Conservation (phyloP, 73 alveolate species). For the Paramecium biaurelia region DNA sequence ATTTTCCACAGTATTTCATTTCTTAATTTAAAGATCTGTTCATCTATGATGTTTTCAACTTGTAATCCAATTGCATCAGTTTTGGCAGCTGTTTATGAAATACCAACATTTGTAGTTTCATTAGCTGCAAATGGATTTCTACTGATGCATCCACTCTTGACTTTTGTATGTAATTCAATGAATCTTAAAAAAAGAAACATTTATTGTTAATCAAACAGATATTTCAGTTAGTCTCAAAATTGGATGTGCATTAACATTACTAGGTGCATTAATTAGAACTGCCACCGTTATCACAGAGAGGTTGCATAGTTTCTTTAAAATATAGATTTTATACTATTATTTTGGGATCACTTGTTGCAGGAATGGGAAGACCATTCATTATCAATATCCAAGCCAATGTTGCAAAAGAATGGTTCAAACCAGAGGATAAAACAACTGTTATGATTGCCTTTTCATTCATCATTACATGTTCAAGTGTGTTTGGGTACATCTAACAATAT, state of each 20-base stretch:
- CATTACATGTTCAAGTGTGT: constrained; percentile 30
- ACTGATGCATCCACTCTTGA: constrained; percentile 15
- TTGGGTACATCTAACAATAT: not conserved
- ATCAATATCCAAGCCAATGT: constrained; percentile 49
- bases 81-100: not conserved
- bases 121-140: constrained; percentile 48
- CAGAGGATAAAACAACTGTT: constrained; percentile 38
- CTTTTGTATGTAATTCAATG: not conserved
- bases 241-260: constrained; percentile 28
- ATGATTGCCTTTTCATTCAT: constrained; percentile 36
- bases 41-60: constrained; percentile 48
- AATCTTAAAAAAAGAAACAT: not conserved
- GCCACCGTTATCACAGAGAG: not conserved
- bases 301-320: not conserved
- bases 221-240: constrained; percentile 22
- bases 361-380: constrained; percentile 40
- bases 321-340: constrained; percentile 23
- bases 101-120: constrained; percentile 8
- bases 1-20: constrained; percentile 1
- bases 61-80: constrained; percentile 40
- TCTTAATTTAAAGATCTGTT: not conserved
- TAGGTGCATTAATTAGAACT: not conserved
- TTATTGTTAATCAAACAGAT: constrained; percentile 1
- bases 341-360: constrained; percentile 36
- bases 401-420: constrained; percentile 51